These are phyloP conservation scores for Alternaria consortialis DNA, from an alignment of 2,329 filamentous ascomycete species.

Conservation along the genomic window DNA sequence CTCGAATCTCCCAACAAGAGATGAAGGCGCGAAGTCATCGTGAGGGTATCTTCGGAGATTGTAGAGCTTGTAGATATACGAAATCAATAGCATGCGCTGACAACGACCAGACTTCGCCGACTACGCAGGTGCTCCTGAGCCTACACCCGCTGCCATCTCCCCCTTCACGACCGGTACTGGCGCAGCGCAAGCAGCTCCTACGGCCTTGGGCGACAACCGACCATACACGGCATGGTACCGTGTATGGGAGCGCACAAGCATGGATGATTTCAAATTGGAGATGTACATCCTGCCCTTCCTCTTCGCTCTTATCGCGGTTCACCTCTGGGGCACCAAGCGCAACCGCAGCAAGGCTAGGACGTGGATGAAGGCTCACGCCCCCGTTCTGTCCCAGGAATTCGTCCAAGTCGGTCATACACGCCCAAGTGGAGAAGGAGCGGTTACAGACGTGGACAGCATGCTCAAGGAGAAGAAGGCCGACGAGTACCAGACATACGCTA, in stretches of 20 bases:
- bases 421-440: slow-evolving; percentile 51
- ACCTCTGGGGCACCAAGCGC: slow-evolving; percentile 79
- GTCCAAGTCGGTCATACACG: slow-evolving; percentile 79
- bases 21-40: not conserved
- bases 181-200: slow-evolving; percentile 41
- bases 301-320: slow-evolving; percentile 76
- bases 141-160: slow-evolving; percentile 61
- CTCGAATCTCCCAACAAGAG: not conserved
- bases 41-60: not conserved
- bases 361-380: slow-evolving; percentile 80
- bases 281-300: slow-evolving; percentile 81
- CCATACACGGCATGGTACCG: slow-evolving; percentile 97
- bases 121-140: slow-evolving; percentile 81
- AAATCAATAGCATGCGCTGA: slow-evolving; percentile 7
- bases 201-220: slow-evolving; percentile 56
- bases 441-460: slow-evolving; percentile 63
- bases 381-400: slow-evolving; percentile 80
- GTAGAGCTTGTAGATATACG: not conserved
- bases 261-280: slow-evolving; percentile 87
- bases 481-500: slow-evolving; percentile 87
- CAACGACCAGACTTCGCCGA: slow-evolving; percentile 82
- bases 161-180: slow-evolving; percentile 53
- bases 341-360: slow-evolving; percentile 82
- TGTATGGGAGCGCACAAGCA: slow-evolving; percentile 86
- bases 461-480: slow-evolving; percentile 88